Base-by-base conservation (phyloP, 106 monocot species). In the Alisma plantagoaquatica region DNA sequence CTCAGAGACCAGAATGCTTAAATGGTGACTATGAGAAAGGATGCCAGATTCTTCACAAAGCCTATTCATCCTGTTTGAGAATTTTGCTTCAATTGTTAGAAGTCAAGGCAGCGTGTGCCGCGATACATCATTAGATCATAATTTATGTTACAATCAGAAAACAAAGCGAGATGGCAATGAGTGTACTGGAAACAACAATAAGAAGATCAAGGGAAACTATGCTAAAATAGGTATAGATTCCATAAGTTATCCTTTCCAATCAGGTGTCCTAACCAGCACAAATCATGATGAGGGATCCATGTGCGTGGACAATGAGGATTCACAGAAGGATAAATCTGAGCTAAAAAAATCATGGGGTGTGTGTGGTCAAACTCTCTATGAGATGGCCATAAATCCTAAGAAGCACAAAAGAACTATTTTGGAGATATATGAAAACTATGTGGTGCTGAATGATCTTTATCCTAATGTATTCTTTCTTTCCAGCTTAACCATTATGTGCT, bases 331-430 rank as follows among this genome's bases (percentile, higher is more conserved):
- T n/a, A n/a, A n/a, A n/a, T n/a, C n/a, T n/a, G n/a, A n/a, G n/a
- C n/a, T n/a, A n/a, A n/a, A n/a, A n/a, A n/a, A n/a, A n/a, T n/a
- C n/a, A n/a, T 88, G 94, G 88, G 73, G 53, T 28, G 75, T 75
- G 23, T 94, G 94, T 87, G 75, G 80, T 4, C 83, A 80, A 70
- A 63, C 83, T 69, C 87, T 88, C 43, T 69, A 94, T 68, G 60
- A 66, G 16, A 60, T 72, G 23, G 80, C 87, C 27, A 70, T 75
- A 70, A 51, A 84, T 60, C 94, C 87, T 38, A 77, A 88, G 44
- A 76, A 78, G 42, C 75, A 88, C 51, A 77, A 73, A 63, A 61
- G 50, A 61, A 57, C 8, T 27, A 31, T 75, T 31, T 31, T 78
- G 24, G 80, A 94, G 33, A 60, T 75, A 55, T 75, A 83, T 8